Evolutionary conservation across 441 rosid species (phyloP), one percentile per base, ranked within the genome.

Genomic region (Isatis lusitanica): DNA sequence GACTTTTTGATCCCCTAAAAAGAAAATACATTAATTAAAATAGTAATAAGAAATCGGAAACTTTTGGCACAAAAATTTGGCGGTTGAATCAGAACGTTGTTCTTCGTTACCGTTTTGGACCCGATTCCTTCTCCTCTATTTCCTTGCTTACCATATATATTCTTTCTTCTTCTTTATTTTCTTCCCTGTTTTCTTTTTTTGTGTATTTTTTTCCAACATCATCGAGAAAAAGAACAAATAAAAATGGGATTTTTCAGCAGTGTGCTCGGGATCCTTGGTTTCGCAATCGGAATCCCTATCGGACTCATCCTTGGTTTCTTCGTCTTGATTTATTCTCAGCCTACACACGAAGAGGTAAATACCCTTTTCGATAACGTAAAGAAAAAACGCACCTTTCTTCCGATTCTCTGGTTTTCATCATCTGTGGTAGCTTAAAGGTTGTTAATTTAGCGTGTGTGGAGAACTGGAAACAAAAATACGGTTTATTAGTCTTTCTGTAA

Each of bases 291-390:
- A 47, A 70, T 81, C 53, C 81, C 86, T 48, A 47, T 82, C 15
- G 88, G 97, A 24, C 85, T 92, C 65, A 11, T 84, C 63, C 13
- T 84, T 39, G 97, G 97, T 1, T 92, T 90, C 82, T 80, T 79
- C 75, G 62, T 84, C 76, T 85, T 92, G 74, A 18, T 92, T 16
- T 90, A 90, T 73, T 88, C 92, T 38, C 71, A 80, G 35, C 96
- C 94, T 26, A 33, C 70, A 16, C 78, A 81, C 51, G 78, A 81
- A 28, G 66, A 87, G 90, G 95, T 87, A 75, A 77, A 44, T 17
- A 50, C 55, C 28, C 21, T 50, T 50, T n/a, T 46, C 24, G 4
- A 15, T 46, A 46, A 15, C 48, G 10, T 21, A 4, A 4, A 21
- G 10, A 55, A 18, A 36, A 58, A 43, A 55, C 71, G 44, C 2